Evolutionary conservation across 768 basidiomycete genomes (phyloP).

Genomic region (Pleurotus djamor): DNA sequence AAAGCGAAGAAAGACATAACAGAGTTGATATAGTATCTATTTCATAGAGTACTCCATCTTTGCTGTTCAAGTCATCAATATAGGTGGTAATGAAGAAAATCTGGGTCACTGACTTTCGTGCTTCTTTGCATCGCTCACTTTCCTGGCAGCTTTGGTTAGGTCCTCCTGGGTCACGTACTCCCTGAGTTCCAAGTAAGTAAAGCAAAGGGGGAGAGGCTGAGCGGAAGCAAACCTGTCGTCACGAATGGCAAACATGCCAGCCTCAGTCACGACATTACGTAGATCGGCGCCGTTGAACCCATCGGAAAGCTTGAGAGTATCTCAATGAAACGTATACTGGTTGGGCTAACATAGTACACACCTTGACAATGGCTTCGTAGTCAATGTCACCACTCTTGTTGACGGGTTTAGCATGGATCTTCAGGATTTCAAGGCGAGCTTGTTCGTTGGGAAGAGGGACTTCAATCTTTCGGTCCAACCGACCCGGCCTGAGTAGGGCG

Average conservation of each 20-base stretch:
- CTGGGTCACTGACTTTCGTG: slow-evolving; percentile 77
- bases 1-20: background rate
- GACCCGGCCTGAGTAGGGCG: slow-evolving; percentile 92
- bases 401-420: slow-evolving; percentile 93
- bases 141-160: slow-evolving; percentile 92
- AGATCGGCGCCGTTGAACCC: slow-evolving; percentile 96
- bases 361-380: slow-evolving; percentile 97
- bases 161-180: slow-evolving; percentile 95
- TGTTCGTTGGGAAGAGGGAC: slow-evolving; percentile 98
- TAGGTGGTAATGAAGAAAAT: background rate
- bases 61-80: slow-evolving; percentile 28
- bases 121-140: slow-evolving; percentile 96
- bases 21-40: background rate
- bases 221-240: slow-evolving; percentile 34
- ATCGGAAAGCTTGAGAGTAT: slow-evolving; percentile 64
- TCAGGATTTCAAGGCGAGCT: slow-evolving; percentile 92
- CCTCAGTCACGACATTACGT: slow-evolving; percentile 92
- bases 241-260: slow-evolving; percentile 98
- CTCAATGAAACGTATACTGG: no score
- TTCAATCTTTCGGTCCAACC: slow-evolving; percentile 96
- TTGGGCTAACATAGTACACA: slow-evolving; percentile 22
- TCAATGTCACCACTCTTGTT: slow-evolving; percentile 96
- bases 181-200: slow-evolving; percentile 29
- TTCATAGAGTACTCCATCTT: slow-evolving; percentile 48
- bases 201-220: no score